Base-by-base conservation (phyloP, 495 filamentous ascomycete genomes). In the Platismatia glauca region DNA sequence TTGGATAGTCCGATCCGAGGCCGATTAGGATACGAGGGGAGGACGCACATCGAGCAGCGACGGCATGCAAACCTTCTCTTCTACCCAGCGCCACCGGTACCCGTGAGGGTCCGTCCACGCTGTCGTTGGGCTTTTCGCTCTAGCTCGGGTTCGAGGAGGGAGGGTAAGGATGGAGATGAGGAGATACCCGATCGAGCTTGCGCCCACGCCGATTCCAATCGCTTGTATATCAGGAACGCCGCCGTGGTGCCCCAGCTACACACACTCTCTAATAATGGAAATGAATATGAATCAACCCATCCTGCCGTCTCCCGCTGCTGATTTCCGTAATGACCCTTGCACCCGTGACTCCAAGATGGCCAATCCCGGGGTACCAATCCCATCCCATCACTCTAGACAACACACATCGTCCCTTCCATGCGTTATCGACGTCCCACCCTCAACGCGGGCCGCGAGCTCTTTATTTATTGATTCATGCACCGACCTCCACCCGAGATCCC, bases 1-100 rank as follows among this genome's bases (percentile, higher is more conserved):
- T 63, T 63, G 61, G 61, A 63, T 63, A 63, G 7, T 58, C 58
- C 52, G 33, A 63, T 63, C 61, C 61, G 52, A 56, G 50, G 52
- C 43, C 60, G 33, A 48, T 27, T 27, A 58, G 55, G 61, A 63
- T 63, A 63, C 11, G 60, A 29, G 41, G 48, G 29, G 18, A 27
- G 55, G 37, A 18, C n/a, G 55, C 11, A 56, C 41, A 62, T 41
- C 39, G 35, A 55, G 29, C 60, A 41, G 52, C 60, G 56, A 39
- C 29, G 29, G 29, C 50, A 53, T 33, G 50, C 50, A 53, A 13
- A 56, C 38, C 43, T 62, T 55, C 60, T 56, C 56, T 41, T 56
- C 31, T 35, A 27, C 29, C 38, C 60, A 44, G 38, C 55, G 46
- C 33, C 31, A 52, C 20, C 31, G 15, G 34, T 39, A 58, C 38